A percentile compares a stretch with the other conserved stretches of the same genome.
These are phyloP conservation scores for Sclerotinia minor DNA, from an alignment of 2,329 filamentous ascomycete species.

Conservation along the genomic window DNA sequence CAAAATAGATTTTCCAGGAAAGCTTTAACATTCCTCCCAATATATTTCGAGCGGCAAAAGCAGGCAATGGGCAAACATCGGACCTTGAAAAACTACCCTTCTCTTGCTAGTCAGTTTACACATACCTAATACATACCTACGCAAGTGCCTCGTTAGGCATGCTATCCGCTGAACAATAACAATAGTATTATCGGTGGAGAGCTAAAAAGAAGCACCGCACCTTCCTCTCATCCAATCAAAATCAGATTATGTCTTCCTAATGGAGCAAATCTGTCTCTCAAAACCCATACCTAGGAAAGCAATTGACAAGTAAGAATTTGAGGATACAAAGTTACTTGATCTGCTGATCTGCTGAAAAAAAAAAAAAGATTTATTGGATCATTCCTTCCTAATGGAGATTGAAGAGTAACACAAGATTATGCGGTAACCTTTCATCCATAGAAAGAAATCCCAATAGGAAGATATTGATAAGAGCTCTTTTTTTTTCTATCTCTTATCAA, in stretches of 20 bases:
- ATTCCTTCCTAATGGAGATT: slow-evolving; percentile 2
- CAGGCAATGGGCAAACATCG: slow-evolving; percentile 11
- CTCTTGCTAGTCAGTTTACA: slow-evolving; percentile 2
- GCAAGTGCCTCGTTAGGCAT: slow-evolving; percentile 9
- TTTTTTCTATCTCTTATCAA: slow-evolving; percentile 6
- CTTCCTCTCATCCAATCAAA: slow-evolving; percentile 3
- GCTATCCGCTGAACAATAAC: background rate
- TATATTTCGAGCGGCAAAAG: slow-evolving; percentile 1
- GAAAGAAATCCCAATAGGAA: slow-evolving; percentile 1
- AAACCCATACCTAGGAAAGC: background rate
- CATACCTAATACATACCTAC: slow-evolving; percentile 2
- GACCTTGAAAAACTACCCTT: slow-evolving; percentile 5
- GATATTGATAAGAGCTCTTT: slow-evolving; percentile 17
- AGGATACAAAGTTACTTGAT: slow-evolving; percentile 14
- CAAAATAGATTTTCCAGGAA: background rate
- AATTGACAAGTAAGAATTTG: slow-evolving; percentile 17
- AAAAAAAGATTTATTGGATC: background rate
- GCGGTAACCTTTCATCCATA: no score
- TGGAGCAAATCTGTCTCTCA: background rate
- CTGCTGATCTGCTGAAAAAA: slow-evolving; percentile 17
- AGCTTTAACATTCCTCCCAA: no score
- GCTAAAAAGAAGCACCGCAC: background rate
- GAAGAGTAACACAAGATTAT: background rate
- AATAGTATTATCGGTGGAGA: slow-evolving; percentile 8
- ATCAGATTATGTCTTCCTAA: background rate